Conservation (phyloP, 495 filamentous ascomycete genomes). For the Echria macrotheca region DNA sequence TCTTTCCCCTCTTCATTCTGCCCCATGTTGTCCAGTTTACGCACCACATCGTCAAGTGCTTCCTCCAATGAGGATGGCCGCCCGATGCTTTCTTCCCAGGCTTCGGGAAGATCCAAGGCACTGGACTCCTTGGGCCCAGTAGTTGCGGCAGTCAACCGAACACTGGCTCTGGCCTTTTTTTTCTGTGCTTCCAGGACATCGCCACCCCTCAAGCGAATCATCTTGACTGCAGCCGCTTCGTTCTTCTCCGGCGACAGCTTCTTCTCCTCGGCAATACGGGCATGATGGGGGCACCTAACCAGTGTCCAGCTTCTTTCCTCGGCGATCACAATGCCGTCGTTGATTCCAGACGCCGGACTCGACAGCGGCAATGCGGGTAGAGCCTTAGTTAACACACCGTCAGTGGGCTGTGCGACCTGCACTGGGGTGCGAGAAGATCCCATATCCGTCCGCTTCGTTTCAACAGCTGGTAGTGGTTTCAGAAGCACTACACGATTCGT, state of each 20-base stretch:
- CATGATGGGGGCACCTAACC: no score
- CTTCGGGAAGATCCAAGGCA: slow-evolving; percentile 25
- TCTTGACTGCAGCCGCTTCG: no score
- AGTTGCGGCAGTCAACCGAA: neutral
- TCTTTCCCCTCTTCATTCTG: slow-evolving; percentile 6
- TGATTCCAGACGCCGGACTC: no score
- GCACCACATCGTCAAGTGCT: slow-evolving; percentile 33
- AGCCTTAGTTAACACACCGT: no score
- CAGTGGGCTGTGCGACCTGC: no score
- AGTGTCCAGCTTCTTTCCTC: slow-evolving; percentile 8
- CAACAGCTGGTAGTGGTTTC: no score
- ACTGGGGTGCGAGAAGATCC: no score
- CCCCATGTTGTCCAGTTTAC: slow-evolving; percentile 30
- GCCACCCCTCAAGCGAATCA: neutral
- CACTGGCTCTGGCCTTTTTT: slow-evolving; percentile 1
- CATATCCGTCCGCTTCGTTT: no score
- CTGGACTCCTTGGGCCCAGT: slow-evolving; percentile 10
- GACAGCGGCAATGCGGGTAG: no score
- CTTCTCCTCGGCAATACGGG: slow-evolving; percentile 32
- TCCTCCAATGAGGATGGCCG: slow-evolving; percentile 32
- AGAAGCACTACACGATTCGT: no score
- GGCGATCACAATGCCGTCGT: slow-evolving; percentile 2
- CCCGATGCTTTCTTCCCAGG: slow-evolving; percentile 26
- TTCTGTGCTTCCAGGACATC: neutral
- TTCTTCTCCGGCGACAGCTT: slow-evolving; percentile 20